Base-by-base conservation (phyloP, 768 basidiomycete genomes). In the Panaeolus papilionaceus region DNA sequence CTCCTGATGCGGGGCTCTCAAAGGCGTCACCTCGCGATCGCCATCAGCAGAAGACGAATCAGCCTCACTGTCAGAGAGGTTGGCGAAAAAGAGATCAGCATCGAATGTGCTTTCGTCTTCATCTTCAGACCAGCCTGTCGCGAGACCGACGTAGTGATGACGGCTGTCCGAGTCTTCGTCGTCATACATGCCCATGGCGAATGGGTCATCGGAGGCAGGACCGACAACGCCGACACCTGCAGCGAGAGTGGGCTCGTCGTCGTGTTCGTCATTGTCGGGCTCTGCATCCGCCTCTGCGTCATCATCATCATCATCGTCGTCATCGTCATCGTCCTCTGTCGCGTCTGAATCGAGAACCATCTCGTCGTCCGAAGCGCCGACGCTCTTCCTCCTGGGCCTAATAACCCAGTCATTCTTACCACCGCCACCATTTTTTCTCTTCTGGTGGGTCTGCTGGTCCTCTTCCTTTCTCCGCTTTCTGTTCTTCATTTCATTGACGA, bases 11-110 rank as follows among this genome's bases (percentile, higher is more conserved):
- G 63, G 1, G 33, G 47, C 20, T 18, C 38, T 62, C 51, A 63
- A 44, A 16, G 44, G 39, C n/a, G 45, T 61, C 16, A 44, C 16
- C 49, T 74, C 71, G 12, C 68, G 68, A 20, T 72, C 73, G 54
- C 76, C 71, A 49, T 70, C 72, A 26, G 68, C 70, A n/a, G 75
- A 73, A 9, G 74, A 71, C 38, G 72, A 71, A 72, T 69, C 73
- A n/a, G 73, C 28, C 64, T 83, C 85, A 0, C 84, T 77, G 72
- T 87, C 92, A 42, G 88, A 88, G 47, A 94, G 85, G 73, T 93
- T 91, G 65, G 90, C 88, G 73, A 95, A 94, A 80, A 95, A 94
- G 0, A 94, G 76, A 68, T 94, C 92, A 10, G 93, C 93, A 71
- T 95, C 93, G 71, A 93, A 92, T 68, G 85, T 87, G 2, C 88